Evolutionary conservation across 805 yeast genomes (phyloP).

Genomic region (Candida stauntonica): DNA sequence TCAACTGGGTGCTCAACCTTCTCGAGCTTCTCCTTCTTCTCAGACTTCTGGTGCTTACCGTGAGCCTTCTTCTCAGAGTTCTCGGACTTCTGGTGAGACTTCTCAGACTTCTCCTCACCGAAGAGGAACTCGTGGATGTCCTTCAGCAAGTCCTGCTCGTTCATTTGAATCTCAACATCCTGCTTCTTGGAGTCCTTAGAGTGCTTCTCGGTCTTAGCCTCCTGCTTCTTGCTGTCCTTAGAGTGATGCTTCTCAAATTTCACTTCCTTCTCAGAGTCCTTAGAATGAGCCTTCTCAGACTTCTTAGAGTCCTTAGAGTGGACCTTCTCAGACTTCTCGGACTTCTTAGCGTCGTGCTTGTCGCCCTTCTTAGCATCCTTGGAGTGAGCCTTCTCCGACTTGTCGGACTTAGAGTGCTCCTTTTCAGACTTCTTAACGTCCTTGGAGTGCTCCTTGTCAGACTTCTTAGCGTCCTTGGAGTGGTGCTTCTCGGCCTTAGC

Average conservation of each 20-base stretch:
- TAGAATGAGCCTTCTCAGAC: no score
- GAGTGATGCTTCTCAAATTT: background rate
- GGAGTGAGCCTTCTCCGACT: constrained; percentile 1
- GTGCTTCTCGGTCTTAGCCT: no score
- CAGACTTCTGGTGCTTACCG: background rate
- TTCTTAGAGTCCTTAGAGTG: no score
- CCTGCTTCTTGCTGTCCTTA: constrained; percentile 1
- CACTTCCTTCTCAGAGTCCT: background rate
- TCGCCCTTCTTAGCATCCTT: no score
- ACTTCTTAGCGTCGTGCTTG: background rate
- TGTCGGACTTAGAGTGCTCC: no score
- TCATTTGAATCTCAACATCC: no score
- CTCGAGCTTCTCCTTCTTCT: constrained; percentile 4
- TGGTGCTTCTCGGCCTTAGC: background rate
- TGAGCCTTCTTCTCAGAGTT: background rate
- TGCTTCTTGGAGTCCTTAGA: no score
- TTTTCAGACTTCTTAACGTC: background rate
- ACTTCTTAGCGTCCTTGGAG: background rate
- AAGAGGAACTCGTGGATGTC: no score
- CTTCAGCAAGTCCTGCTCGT: no score
- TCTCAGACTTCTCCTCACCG: background rate
- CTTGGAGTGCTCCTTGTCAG: background rate
- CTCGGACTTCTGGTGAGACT: no score
- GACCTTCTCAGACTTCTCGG: constrained; percentile 2
- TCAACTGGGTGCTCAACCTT: background rate